Evolutionary conservation across 805 yeast species (phyloP).

Genomic region (Starmera amethionina): DNA sequence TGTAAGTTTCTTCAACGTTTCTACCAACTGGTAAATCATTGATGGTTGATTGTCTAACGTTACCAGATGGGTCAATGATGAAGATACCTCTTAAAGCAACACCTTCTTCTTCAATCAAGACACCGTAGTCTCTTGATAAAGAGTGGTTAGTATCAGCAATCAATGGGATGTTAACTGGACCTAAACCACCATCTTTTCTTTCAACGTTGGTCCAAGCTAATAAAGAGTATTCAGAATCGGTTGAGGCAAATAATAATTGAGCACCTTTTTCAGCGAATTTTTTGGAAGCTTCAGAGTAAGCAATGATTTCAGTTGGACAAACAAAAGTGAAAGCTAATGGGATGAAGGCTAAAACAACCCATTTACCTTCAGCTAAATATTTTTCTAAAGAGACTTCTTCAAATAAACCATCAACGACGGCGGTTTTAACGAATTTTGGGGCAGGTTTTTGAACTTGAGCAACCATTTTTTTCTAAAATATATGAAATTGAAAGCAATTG

Average conservation of each 20-base stretch:
- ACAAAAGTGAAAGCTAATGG: conserved; percentile 99
- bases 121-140: conserved; percentile 94
- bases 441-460: conserved; percentile 92
- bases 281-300: conserved; percentile 92
- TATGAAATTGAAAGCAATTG: no score
- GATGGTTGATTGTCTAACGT: conserved; percentile 92
- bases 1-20: conserved; percentile 94
- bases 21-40: conserved; percentile 99
- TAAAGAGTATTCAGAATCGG: conserved; percentile 96
- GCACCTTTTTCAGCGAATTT: conserved; percentile 81
- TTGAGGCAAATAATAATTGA: conserved; percentile 90
- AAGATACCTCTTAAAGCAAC: conserved; percentile 96
- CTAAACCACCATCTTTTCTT: conserved; percentile 97
- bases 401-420: conserved; percentile 92
- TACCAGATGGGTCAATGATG: conserved; percentile 93
- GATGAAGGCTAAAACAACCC: conserved; percentile 94
- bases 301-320: conserved; percentile 98
- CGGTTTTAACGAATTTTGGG: conserved; percentile 92
- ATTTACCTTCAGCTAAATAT: conserved; percentile 77
- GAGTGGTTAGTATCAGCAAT: conserved; percentile 96
- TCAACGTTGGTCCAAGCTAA: conserved; percentile 97
- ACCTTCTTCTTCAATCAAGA: conserved; percentile 92
- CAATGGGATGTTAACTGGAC: conserved; percentile 89
- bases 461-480: conserved; percentile 46
- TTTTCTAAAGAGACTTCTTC: conserved; percentile 92